A percentile compares a stretch with the other conserved stretches of the same genome.
phyloP scores from a whole-genome alignment of 192 early-diverging fungal genomes.

The Podila minutissima region DNA sequence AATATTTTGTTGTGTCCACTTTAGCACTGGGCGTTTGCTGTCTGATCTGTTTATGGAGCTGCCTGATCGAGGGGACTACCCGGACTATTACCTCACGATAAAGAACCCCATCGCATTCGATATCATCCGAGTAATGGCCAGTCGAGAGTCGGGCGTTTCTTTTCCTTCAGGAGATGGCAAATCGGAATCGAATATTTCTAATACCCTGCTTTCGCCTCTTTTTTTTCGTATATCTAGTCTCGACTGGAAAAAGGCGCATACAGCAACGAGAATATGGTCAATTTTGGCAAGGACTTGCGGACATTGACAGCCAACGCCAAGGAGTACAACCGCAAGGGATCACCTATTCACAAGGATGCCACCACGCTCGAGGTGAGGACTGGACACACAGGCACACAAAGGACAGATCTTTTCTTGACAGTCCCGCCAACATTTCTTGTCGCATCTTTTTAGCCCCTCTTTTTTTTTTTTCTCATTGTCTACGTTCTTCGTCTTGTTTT shows the following conservation, averaged over 20 bases:
- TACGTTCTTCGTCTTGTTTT: background rate
- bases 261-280: constrained; percentile 17
- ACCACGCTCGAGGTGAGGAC: constrained; percentile 40
- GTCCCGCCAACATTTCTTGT: too few species aligned
- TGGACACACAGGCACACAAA: background rate
- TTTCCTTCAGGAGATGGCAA: background rate
- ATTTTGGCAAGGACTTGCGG: constrained; percentile 33
- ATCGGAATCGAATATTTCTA: background rate
- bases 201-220: background rate
- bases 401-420: background rate
- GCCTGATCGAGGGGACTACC: constrained; percentile 81
- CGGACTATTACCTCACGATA: constrained; percentile 80
- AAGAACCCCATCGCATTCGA: constrained; percentile 40
- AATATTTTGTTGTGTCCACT: constrained; percentile 1
- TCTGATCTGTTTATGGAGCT: constrained; percentile 84
- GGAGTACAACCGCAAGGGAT: constrained; percentile 52
- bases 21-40: constrained; percentile 64
- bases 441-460: background rate
- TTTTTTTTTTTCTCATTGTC: background rate
- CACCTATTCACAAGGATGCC: constrained; percentile 48
- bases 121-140: constrained; percentile 28
- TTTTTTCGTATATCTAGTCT: constrained; percentile 6
- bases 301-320: constrained; percentile 48
- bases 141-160: too few species aligned
- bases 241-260: constrained; percentile 32